phyloP scores from a whole-genome alignment of 192 early-diverging fungal genomes.

The Obelidium mucronatum region DNA sequence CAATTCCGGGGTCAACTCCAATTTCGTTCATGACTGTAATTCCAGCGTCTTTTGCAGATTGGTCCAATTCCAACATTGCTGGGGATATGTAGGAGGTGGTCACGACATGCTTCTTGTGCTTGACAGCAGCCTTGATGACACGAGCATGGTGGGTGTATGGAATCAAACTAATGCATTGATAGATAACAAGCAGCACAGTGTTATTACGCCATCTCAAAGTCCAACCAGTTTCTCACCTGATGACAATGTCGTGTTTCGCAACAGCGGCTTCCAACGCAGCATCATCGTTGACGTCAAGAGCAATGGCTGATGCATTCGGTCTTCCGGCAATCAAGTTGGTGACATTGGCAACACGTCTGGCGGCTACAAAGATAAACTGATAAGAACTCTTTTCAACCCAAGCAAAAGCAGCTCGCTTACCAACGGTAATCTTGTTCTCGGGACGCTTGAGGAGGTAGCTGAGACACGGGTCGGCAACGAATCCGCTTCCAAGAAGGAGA shows the following conservation, averaged over 20 bases:
- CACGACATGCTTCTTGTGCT: constrained; percentile 89
- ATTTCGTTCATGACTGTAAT: constrained; percentile 97
- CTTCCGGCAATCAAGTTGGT: constrained; percentile 66
- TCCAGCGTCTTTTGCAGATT: constrained; percentile 75
- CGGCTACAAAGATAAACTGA: constrained; percentile 55
- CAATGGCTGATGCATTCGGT: constrained; percentile 45
- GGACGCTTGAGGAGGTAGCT: constrained; percentile 90
- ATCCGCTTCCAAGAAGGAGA: constrained; percentile 96
- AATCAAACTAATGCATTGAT: constrained; percentile 62
- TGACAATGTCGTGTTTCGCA: constrained; percentile 63
- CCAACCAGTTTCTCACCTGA: constrained; percentile 44
- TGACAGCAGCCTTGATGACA: constrained; percentile 78
- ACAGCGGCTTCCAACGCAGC: constrained; percentile 55
- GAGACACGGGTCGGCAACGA: constrained; percentile 94
- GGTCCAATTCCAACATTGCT: constrained; percentile 83
- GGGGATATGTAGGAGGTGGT: constrained; percentile 96
- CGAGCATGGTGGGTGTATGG: constrained; percentile 81
- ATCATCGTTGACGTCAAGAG: constrained; percentile 61
- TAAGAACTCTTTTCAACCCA: neutral
- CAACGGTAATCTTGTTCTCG: constrained; percentile 91
- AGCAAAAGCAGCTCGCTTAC: constrained; percentile 43
- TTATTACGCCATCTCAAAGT: too few species aligned
- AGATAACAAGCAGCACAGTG: too few species aligned
- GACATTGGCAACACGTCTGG: constrained; percentile 77
- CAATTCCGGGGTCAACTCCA: constrained; percentile 96